Evolutionary conservation across 164 flowering plant species (phyloP).

Genomic region (Santalum album): DNA sequence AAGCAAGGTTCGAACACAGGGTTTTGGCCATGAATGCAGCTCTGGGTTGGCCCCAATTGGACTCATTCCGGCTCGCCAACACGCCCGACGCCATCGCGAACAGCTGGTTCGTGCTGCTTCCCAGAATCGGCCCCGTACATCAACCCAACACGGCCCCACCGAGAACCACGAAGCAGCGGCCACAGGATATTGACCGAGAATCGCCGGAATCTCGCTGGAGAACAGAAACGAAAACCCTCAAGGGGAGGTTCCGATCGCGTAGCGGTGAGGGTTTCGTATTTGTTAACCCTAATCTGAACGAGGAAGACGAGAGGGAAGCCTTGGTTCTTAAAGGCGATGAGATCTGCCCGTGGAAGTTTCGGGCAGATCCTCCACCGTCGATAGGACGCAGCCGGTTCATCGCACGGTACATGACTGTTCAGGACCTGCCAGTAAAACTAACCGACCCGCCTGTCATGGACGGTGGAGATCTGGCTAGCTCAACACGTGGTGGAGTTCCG

Average conservation of each 20-base stretch:
- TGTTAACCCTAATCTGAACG: slow-evolving; percentile 1
- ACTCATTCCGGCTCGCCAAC: slow-evolving; percentile 9
- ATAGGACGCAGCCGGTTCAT: not conserved
- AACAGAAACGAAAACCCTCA: not conserved
- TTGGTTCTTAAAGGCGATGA: slow-evolving; percentile 9
- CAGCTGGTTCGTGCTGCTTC: not conserved
- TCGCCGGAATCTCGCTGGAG: not conserved
- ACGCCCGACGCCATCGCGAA: slow-evolving; percentile 16
- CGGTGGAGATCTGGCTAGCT: not conserved
- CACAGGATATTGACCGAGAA: not conserved
- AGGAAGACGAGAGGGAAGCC: not conserved
- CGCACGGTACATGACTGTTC: too few relatives aligned
- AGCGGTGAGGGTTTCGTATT: not conserved
- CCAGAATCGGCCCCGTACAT: not conserved
- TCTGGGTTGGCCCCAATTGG: slow-evolving; percentile 4
- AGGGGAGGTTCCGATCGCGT: too few relatives aligned
- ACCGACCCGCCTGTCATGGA: slow-evolving; percentile 6
- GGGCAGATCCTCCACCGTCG: slow-evolving; percentile 3
- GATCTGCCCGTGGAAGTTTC: slow-evolving; percentile 8
- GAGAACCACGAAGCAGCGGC: not conserved
- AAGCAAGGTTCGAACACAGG: not conserved
- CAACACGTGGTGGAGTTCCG: not conserved
- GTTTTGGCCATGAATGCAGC: slow-evolving; percentile 2
- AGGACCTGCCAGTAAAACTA: not conserved
- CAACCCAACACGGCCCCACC: too few relatives aligned